These are phyloP conservation scores for Dimocarpus longan DNA, from an alignment of 345 rosid species.

Conservation along the genomic window DNA sequence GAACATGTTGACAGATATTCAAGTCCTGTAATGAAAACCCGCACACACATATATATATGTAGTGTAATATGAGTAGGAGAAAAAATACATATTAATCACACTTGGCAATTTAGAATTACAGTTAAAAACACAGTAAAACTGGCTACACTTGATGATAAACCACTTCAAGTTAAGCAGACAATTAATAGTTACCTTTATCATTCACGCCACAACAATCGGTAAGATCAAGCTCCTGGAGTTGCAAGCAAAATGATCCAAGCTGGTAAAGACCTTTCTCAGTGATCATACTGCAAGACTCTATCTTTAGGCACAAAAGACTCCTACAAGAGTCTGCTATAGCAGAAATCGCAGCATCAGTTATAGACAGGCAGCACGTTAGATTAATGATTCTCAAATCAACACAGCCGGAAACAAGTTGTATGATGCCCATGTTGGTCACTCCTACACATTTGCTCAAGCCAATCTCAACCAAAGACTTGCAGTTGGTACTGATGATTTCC, in stretches of 20 bases:
- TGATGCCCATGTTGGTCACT: slow-evolving; percentile 60
- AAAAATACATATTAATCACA: background rate
- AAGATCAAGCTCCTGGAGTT: slow-evolving; percentile 82
- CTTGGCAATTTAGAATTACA: background rate
- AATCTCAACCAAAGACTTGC: slow-evolving; percentile 65
- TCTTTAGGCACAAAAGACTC: slow-evolving; percentile 62
- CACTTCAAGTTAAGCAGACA: background rate
- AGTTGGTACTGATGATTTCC: slow-evolving; percentile 46
- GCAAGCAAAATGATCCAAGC: slow-evolving; percentile 59
- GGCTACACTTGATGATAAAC: slow-evolving; percentile 6
- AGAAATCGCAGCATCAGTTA: slow-evolving; percentile 73
- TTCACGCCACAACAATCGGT: slow-evolving; percentile 77
- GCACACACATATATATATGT: background rate
- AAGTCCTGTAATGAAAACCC: slow-evolving; percentile 53
- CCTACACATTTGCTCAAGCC: slow-evolving; percentile 78
- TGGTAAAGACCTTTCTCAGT: slow-evolving; percentile 75
- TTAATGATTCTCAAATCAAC: slow-evolving; percentile 55
- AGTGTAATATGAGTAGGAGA: background rate
- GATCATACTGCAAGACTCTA: slow-evolving; percentile 85
- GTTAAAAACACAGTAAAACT: background rate
- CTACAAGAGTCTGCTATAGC: slow-evolving; percentile 70
- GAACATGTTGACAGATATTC: slow-evolving; percentile 73
- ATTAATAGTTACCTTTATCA: slow-evolving; percentile 59
- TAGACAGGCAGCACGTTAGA: slow-evolving; percentile 71
- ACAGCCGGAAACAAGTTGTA: slow-evolving; percentile 61